Conservation (phyloP, 139 green algal genomes). For the Bryopsis sp. region DNA sequence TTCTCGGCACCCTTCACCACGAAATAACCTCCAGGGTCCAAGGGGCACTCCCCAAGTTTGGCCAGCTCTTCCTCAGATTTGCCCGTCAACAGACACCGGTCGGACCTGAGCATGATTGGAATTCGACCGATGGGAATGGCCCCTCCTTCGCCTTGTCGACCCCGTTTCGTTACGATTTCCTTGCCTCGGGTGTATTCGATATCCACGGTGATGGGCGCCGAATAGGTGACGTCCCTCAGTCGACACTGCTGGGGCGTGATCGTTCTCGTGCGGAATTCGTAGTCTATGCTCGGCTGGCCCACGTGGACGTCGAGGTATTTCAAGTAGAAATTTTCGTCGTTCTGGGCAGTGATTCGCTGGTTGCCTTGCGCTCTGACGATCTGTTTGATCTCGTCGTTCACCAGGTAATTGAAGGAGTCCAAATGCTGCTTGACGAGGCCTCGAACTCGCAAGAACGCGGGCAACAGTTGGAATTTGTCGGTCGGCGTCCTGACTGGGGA, state of each 20-base stretch:
- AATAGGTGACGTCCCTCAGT: slow-evolving; percentile 92
- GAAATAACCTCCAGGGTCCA: slow-evolving; percentile 98
- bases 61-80: slow-evolving; percentile 84
- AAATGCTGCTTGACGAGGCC: slow-evolving; percentile 96
- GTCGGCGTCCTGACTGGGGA: slow-evolving; percentile 67
- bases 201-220: slow-evolving; percentile 92
- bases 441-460: slow-evolving; percentile 82
- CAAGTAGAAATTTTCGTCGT: slow-evolving; percentile 97
- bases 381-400: slow-evolving; percentile 94
- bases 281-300: slow-evolving; percentile 76
- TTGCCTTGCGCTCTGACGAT: slow-evolving; percentile 94
- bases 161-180: slow-evolving; percentile 80
- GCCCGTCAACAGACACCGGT: slow-evolving; percentile 49
- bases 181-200: slow-evolving; percentile 95
- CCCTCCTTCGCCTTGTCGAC: slow-evolving; percentile 51
- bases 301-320: slow-evolving; percentile 93
- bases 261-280: slow-evolving; percentile 72
- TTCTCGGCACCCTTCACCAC: slow-evolving; percentile 75
- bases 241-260: slow-evolving; percentile 97
- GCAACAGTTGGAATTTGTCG: slow-evolving; percentile 93
- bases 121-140: slow-evolving; percentile 88
- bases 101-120: slow-evolving; percentile 94
- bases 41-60: slow-evolving; percentile 84
- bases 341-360: slow-evolving; percentile 86
- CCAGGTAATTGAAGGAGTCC: slow-evolving; percentile 97